Percentiles rank a stretch among this genome's conserved stretches.
These are phyloP conservation scores for Pythium apleroticum DNA, from an alignment of 352 stramenopile genomes.

Conservation along the genomic window DNA sequence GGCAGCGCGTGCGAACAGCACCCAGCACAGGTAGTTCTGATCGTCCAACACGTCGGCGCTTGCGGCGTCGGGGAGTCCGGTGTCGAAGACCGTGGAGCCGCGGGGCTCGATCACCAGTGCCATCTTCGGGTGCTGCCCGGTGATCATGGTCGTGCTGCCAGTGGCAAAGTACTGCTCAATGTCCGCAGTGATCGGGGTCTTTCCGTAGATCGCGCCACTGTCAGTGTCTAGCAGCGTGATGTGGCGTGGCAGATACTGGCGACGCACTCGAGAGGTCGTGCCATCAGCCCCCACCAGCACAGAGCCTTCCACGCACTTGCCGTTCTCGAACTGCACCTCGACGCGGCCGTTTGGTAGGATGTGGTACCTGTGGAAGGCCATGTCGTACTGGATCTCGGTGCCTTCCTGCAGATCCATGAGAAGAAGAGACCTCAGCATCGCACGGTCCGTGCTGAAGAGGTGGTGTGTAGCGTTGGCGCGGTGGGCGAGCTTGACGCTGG, in stretches of 20 bases:
- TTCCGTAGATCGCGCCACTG: constrained; percentile 67
- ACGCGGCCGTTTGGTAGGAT: constrained; percentile 44
- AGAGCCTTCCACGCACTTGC: constrained; percentile 40
- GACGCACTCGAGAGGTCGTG: constrained; percentile 54
- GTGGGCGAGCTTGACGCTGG: constrained; percentile 8
- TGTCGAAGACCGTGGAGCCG: constrained; percentile 34
- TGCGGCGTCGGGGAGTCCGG: constrained; percentile 10
- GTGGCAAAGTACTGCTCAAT: constrained; percentile 53
- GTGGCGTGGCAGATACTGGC: constrained; percentile 50
- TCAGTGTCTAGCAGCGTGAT: constrained; percentile 60
- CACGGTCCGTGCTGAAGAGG: constrained; percentile 28
- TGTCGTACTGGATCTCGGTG: constrained; percentile 47
- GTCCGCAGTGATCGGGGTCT: constrained; percentile 54
- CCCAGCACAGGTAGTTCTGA: constrained; percentile 66
- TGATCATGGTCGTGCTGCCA: constrained; percentile 47
- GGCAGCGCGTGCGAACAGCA: constrained; percentile 48
- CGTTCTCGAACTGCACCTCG: constrained; percentile 58
- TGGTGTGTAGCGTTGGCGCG: constrained; percentile 3
- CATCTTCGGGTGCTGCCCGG: constrained; percentile 45
- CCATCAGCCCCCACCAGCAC: constrained; percentile 59
- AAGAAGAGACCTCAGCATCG: constrained; percentile 27
- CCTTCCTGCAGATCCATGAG: constrained; percentile 47
- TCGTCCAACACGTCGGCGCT: constrained; percentile 30
- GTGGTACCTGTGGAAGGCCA: constrained; percentile 53
- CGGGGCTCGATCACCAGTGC: constrained; percentile 59